A percentile compares a stretch with the other conserved stretches of the same genome.
Evolutionary conservation across 805 yeast genomes (phyloP).

Genomic region (Saccharomycopsis olivae): DNA sequence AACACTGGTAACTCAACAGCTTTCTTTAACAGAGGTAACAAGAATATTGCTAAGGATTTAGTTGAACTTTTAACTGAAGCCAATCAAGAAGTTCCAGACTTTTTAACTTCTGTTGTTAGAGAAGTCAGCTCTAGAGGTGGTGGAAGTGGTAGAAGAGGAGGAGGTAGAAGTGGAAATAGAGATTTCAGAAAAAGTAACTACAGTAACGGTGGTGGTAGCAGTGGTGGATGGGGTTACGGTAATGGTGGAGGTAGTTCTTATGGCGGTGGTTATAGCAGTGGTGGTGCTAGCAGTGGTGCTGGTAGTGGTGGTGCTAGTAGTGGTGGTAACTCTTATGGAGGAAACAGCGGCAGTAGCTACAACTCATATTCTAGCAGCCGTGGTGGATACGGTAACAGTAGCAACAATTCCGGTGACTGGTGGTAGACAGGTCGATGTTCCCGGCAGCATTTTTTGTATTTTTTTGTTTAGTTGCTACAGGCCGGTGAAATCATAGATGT

Average conservation of each 20-base stretch:
- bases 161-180: conserved; percentile 29
- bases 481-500: too few relatives aligned
- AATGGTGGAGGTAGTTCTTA: conserved; percentile 19
- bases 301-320: conserved; percentile 6
- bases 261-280: conserved; percentile 18
- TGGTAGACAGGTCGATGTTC: too few relatives aligned
- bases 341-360: conserved; percentile 23
- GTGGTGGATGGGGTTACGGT: conserved; percentile 32
- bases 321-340: conserved; percentile 14
- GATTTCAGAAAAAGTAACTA: conserved; percentile 40
- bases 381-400: conserved; percentile 1
- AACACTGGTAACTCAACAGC: conserved; percentile 98
- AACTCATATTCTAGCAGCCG: conserved; percentile 18
- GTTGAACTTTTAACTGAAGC: conserved; percentile 86
- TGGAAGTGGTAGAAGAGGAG: conserved; percentile 27
- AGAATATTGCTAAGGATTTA: conserved; percentile 78
- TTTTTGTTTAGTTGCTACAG: too few relatives aligned
- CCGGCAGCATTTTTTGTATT: too few relatives aligned
- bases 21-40: conserved; percentile 93
- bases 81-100: conserved; percentile 93
- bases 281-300: conserved; percentile 23
- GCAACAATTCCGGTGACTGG: conserved; percentile 6
- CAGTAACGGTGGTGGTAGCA: conserved; percentile 33
- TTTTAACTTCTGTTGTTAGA: conserved; percentile 70
- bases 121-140: conserved; percentile 46